These are phyloP conservation scores for Termitomyces bulborhizus DNA, from an alignment of 768 basidiomycete genomes.

Conservation along the genomic window DNA sequence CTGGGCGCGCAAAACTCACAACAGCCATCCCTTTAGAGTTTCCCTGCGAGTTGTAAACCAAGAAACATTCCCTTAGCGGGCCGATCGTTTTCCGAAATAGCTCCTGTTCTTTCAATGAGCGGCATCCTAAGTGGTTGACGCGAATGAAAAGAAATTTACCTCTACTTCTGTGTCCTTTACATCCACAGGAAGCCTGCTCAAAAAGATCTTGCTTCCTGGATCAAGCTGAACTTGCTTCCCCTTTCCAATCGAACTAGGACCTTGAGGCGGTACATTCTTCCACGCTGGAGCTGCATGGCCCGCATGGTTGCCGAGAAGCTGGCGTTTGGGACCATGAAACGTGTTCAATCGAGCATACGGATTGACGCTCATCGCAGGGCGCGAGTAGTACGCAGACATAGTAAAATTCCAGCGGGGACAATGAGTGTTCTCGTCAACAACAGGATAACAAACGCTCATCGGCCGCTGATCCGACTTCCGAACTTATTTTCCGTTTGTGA, in stretches of 20 bases:
- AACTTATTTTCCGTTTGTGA: background rate
- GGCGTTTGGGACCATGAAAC: conserved; percentile 49
- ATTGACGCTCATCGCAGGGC: conserved; percentile 15
- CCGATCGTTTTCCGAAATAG: conserved; percentile 75
- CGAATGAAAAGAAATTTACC: conserved; percentile 29
- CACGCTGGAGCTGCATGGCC: conserved; percentile 57
- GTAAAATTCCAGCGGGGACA: background rate
- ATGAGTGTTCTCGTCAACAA: background rate
- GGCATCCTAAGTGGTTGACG: background rate
- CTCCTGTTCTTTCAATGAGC: conserved; percentile 35
- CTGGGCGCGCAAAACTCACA: conserved; percentile 56
- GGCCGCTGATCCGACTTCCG: conserved; percentile 1
- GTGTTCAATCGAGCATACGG: conserved; percentile 31
- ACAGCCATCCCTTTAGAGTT: conserved; percentile 79
- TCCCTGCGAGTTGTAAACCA: conserved; percentile 72
- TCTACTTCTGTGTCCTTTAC: conserved; percentile 65
- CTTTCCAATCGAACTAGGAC: conserved; percentile 18
- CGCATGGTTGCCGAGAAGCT: conserved; percentile 52
- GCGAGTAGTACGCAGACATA: background rate
- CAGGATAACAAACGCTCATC: background rate
- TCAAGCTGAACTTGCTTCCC: conserved; percentile 23
- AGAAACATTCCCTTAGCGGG: conserved; percentile 60
- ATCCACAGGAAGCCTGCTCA: conserved; percentile 62
- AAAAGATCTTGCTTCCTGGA: conserved; percentile 60
- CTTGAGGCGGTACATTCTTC: conserved; percentile 28